Evolutionary conservation across 805 yeast species (phyloP).

Genomic region (Blastobotrys parvus): DNA sequence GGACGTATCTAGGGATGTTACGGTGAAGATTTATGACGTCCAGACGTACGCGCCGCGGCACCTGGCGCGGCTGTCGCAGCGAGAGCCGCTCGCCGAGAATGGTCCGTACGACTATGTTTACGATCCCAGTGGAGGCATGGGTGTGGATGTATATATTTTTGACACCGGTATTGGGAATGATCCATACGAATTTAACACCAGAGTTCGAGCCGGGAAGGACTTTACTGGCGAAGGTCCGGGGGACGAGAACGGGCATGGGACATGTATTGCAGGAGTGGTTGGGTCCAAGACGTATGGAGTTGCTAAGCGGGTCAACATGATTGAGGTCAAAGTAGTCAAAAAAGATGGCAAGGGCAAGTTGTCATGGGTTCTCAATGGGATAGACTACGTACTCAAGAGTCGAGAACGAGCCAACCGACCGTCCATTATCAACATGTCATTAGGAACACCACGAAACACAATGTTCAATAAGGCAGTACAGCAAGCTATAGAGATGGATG

Average conservation of each 20-base stretch:
- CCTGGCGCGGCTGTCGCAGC: conserved; percentile 25
- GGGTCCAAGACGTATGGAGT: conserved; percentile 76
- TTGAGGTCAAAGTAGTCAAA: conserved; percentile 68
- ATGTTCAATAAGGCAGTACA: conserved; percentile 22
- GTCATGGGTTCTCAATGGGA: conserved; percentile 26
- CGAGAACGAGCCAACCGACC: conserved; percentile 13
- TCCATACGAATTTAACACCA: conserved; percentile 31
- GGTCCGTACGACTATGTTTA: conserved; percentile 33
- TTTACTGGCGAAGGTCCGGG: conserved; percentile 41
- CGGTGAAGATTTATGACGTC: conserved; percentile 46
- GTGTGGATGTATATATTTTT: conserved; percentile 63
- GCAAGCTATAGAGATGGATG: conserved; percentile 16
- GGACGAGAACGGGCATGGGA: conserved; percentile 80
- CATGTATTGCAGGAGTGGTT: conserved; percentile 81
- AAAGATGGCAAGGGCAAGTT: conserved; percentile 54
- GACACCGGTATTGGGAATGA: conserved; percentile 61
- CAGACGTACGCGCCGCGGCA: conserved; percentile 48
- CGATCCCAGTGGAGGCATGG: conserved; percentile 39
- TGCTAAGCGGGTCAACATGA: conserved; percentile 53
- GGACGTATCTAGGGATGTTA: conserved; percentile 59
- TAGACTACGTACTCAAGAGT: conserved; percentile 26
- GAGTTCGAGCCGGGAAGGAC: conserved; percentile 36
- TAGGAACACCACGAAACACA: conserved; percentile 21
- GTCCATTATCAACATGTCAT: conserved; percentile 19
- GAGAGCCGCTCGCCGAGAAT: conserved; percentile 18